Base-by-base conservation (phyloP, 2,329 filamentous ascomycete species). In the Diaporthe sp. region DNA sequence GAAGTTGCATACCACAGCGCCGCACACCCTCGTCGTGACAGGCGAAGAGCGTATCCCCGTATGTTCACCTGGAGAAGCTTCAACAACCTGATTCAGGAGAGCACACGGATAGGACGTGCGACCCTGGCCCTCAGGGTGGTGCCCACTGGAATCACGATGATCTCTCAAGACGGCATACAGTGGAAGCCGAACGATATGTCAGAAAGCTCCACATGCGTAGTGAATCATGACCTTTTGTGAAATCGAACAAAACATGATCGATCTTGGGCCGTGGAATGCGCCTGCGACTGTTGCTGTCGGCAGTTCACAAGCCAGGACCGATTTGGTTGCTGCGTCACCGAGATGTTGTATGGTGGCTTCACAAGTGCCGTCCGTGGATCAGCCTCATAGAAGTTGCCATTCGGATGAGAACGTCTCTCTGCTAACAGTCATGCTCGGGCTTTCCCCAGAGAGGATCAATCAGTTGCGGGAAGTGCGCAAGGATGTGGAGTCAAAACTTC, bases 401-500 rank as follows among this genome's bases (percentile, higher is more conserved):
- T n/a, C 35, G 47, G 51, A 47, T 44, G 27, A 47, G 65, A 61
- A 53, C 19, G 30, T 42, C 35, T 47, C 44, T 37, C 42, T 44
- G 39, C 35, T 37, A 25, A 35, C 15, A 32, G 15, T 53, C 37
- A 47, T 65, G 72, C 47, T 56, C 51, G 27, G 56, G 32, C 47
- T 51, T 53, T 73, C 44, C 44, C 51, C 32, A 44, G 73, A 42
- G 65, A 72, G 61, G 55, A 72, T 70, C 63, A 70, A 73, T 69
- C 63, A 53, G 68, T 35, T 61, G 65, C 71, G 73, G 65, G 73
- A 70, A 72, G 53, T 75, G 65, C 73, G 63, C 65, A 53, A 70
- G 66, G 66, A 68, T 70, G 25, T 68, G 47, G 66, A 37, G 30
- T 70, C 72, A 69, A 53, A 71, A 74, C 39, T 50, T 69, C 59